Evolutionary conservation across 179 eudicot species (phyloP).

Genomic region (Beta corolliflora): DNA sequence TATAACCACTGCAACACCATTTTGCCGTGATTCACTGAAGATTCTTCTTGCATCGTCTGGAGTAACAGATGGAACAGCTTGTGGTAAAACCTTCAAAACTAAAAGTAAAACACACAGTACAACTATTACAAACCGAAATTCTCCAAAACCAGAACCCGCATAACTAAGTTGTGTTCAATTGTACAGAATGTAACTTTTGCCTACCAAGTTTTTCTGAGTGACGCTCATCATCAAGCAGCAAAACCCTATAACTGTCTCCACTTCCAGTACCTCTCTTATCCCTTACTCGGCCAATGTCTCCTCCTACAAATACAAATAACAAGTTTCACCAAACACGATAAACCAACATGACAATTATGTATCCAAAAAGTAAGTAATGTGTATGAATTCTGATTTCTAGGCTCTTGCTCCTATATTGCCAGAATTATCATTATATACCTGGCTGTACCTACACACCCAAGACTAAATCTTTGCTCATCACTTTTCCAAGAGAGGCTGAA

Average conservation of each 20-base stretch:
- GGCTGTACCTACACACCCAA: too few species aligned
- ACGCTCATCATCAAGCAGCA: constrained; percentile 45
- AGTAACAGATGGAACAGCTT: constrained; percentile 46
- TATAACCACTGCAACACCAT: constrained; percentile 43
- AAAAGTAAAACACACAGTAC: constrained; percentile 8
- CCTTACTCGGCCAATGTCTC: constrained; percentile 44
- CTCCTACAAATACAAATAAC: constrained; percentile 30
- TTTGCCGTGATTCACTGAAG: constrained; percentile 35
- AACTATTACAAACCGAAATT: constrained; percentile 1
- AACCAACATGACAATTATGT: too few species aligned
- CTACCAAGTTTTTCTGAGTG: constrained; percentile 45
- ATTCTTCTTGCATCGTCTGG: constrained; percentile 45
- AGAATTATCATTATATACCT: too few species aligned
- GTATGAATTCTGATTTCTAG: too few species aligned
- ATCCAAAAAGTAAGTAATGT: not conserved
- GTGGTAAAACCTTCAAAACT: constrained; percentile 46
- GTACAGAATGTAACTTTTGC: not conserved
- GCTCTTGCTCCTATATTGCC: not conserved
- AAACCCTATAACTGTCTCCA: constrained; percentile 48
- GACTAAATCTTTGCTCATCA: too few species aligned
- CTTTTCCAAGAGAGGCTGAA: too few species aligned
- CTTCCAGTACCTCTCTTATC: constrained; percentile 37
- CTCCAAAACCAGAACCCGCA: not conserved
- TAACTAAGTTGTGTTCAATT: not conserved
- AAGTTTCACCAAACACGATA: not conserved